Percentiles rank a stretch among this genome's conserved stretches.
phyloP scores from a whole-genome alignment of 2,329 filamentous ascomycete species.

The Monosporascus sp. region DNA sequence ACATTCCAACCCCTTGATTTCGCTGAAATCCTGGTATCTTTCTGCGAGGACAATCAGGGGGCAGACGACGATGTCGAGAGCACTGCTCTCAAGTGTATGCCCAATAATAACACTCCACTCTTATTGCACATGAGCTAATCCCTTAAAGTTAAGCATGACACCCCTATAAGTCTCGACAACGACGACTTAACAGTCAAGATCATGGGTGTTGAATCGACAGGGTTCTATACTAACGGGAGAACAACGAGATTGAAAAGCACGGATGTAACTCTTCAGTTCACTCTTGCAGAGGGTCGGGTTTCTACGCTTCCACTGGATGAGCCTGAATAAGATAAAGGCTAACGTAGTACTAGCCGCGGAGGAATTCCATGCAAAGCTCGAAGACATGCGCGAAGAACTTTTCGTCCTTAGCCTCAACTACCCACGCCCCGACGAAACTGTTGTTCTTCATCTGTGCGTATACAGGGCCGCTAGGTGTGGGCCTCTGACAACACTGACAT shows the following conservation, averaged over 20 bases:
- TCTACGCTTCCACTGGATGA: no score
- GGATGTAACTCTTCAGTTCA: slow-evolving; percentile 15
- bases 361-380: slow-evolving; percentile 9
- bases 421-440: slow-evolving; percentile 8
- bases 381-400: slow-evolving; percentile 12
- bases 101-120: not conserved
- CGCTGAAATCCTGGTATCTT: slow-evolving; percentile 11
- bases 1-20: slow-evolving; percentile 6
- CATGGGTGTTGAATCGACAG: slow-evolving; percentile 2
- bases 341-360: slow-evolving; percentile 4
- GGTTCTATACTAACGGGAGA: slow-evolving; percentile 3
- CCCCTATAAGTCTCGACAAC: not conserved
- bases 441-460: slow-evolving; percentile 7
- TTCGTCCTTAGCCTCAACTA: slow-evolving; percentile 10
- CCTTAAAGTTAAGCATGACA: slow-evolving; percentile 4
- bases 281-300: slow-evolving; percentile 6
- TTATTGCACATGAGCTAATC: not conserved
- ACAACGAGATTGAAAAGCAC: not conserved
- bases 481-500: no score
- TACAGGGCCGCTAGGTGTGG: no score
- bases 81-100: slow-evolving; percentile 9
- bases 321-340: not conserved
- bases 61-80: slow-evolving; percentile 3
- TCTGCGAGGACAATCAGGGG: slow-evolving; percentile 2
- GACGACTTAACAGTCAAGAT: slow-evolving; percentile 3